These are phyloP conservation scores for Penicillium nucicola DNA, from an alignment of 495 filamentous ascomycete species.

Conservation along the genomic window DNA sequence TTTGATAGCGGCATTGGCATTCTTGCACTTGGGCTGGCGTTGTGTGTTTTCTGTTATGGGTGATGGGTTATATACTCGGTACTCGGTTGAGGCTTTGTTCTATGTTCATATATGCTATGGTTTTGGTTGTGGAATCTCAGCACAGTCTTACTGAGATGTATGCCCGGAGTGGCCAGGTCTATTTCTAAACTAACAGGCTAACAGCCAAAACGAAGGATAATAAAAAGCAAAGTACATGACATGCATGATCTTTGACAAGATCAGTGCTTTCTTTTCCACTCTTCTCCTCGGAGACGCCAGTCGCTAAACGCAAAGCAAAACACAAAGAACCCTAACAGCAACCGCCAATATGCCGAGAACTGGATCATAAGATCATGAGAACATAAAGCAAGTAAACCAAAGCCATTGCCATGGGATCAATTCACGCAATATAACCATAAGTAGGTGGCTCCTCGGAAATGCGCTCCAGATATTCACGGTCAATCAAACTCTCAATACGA, in stretches of 20 bases:
- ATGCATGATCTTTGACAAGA: background rate
- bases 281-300: slow-evolving; percentile 13
- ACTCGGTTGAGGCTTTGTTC: background rate
- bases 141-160: background rate
- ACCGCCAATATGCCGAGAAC: slow-evolving; percentile 1
- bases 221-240: no score
- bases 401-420: background rate
- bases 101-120: background rate
- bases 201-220: background rate
- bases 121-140: no score
- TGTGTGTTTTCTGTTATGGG: background rate
- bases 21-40: background rate
- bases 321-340: background rate
- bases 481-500: slow-evolving; percentile 89
- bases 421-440: slow-evolving; percentile 74
- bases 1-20: background rate
- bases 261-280: slow-evolving; percentile 8
- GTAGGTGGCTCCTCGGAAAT: slow-evolving; percentile 67
- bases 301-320: slow-evolving; percentile 27
- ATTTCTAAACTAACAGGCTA: background rate
- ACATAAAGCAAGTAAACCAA: background rate
- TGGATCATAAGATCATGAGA: slow-evolving; percentile 5
- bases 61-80: background rate
- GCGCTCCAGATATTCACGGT: slow-evolving; percentile 91
- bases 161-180: background rate